phyloP scores from a whole-genome alignment of 495 filamentous ascomycete genomes.

The Podospora comata region DNA sequence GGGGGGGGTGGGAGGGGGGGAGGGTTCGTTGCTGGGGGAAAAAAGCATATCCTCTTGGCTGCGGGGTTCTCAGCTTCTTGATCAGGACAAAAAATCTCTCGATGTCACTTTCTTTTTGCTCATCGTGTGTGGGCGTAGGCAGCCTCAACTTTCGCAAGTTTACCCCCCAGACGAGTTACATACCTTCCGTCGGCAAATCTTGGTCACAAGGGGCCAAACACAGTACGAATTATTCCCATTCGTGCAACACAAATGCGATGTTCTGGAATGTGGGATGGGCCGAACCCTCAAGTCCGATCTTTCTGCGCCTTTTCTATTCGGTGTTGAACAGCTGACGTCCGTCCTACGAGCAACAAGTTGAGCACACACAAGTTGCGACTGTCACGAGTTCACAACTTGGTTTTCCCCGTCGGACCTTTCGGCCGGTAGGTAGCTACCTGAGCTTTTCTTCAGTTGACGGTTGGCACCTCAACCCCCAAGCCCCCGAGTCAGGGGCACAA shows the following conservation, averaged over 20 bases:
- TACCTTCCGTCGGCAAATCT: not conserved
- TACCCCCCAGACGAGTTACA: not conserved
- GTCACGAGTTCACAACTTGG: not conserved
- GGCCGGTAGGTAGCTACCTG: not conserved
- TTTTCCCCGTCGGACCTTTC: constrained; percentile 7
- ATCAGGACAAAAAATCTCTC: not conserved
- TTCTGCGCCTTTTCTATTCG: not conserved
- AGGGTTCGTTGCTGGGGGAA: too few relatives aligned
- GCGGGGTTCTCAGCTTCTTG: not conserved
- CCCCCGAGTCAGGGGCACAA: not conserved
- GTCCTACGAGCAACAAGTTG: not conserved
- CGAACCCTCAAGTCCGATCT: not conserved
- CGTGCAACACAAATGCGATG: not conserved
- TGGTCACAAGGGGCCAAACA: too few relatives aligned
- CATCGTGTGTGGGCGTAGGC: not conserved
- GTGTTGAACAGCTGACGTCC: not conserved
- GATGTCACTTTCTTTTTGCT: not conserved
- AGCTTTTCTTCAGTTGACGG: not conserved
- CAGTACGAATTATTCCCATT: not conserved
- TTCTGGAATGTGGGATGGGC: not conserved
- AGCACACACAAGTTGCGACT: not conserved
- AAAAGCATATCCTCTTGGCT: too few relatives aligned
- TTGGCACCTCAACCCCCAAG: not conserved
- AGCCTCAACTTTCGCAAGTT: not conserved
- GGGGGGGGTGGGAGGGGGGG: too few relatives aligned